A percentile compares a stretch with the other conserved stretches of the same genome.
Evolutionary conservation across 2,329 filamentous ascomycete genomes (phyloP).

Genomic region (Cercospora canescens): DNA sequence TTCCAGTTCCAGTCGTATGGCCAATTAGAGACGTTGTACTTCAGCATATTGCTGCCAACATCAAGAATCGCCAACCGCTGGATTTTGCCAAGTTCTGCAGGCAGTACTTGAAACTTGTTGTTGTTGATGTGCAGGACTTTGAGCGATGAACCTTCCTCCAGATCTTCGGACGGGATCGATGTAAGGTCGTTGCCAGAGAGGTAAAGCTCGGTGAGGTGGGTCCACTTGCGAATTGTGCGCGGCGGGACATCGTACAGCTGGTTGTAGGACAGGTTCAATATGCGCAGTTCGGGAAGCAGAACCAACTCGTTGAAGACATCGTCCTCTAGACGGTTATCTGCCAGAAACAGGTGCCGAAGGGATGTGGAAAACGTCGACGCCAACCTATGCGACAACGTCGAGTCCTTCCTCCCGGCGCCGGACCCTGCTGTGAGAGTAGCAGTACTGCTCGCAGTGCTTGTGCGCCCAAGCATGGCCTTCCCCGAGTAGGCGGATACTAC

Average conservation of each 20-base stretch:
- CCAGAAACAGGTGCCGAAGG: constrained; percentile 79
- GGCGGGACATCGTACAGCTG: constrained; percentile 89
- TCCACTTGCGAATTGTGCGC: constrained; percentile 84
- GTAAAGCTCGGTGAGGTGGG: constrained; percentile 86
- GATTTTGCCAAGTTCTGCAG: constrained; percentile 91
- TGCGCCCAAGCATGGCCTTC: constrained; percentile 57
- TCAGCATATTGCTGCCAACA: constrained; percentile 90
- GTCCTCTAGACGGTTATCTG: constrained; percentile 91
- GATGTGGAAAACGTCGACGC: constrained; percentile 86
- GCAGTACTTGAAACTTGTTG: constrained; percentile 96
- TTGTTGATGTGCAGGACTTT: constrained; percentile 93
- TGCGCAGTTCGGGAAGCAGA: constrained; percentile 76
- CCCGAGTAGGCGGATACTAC: constrained; percentile 78
- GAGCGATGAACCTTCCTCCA: constrained; percentile 84
- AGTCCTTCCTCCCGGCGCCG: constrained; percentile 77
- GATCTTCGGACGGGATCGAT: constrained; percentile 85
- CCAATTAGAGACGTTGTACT: constrained; percentile 99
- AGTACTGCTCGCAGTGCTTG: constrained; percentile 69
- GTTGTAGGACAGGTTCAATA: constrained; percentile 94
- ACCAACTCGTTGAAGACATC: constrained; percentile 93
- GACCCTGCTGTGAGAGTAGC: constrained; percentile 59
- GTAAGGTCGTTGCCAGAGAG: constrained; percentile 93
- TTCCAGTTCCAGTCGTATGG: constrained; percentile 99
- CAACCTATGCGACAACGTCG: constrained; percentile 75
- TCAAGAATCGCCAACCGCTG: constrained; percentile 89